Evolutionary conservation across 371 early-diverging fungal genomes (phyloP), one percentile per base, ranked within the genome.

Genomic region (Mucor plumbeus): DNA sequence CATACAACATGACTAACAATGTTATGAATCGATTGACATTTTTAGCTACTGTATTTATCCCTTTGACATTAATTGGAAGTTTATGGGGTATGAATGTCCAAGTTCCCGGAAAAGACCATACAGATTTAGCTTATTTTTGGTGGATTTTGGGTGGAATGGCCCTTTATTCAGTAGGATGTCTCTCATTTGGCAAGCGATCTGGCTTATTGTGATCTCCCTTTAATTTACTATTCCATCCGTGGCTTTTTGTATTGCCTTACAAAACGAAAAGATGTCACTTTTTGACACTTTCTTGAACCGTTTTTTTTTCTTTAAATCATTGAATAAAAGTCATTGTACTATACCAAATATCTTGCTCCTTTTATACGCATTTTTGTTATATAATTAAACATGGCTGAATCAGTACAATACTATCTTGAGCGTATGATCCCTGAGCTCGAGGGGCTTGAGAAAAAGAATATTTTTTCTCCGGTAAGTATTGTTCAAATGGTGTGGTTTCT

Each of bases 401-500:
- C 78, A 21, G 94, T 96, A 41, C 94, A 95, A 73, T 92, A 87
- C 78, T 89, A 91, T 65, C 88, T 97, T 71, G 98, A 97, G 87
- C 87, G 87, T 67, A 96, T 95, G 96, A 88, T 97, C 61, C 94
- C 94, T 38, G 97, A 95, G 85, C 87, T 97, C 65, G 88, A 95
- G 71, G 97, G 94, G 73, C 82, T 95, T 61, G 92, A 94, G 77
- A 82, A 87, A 36, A 86, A 89, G 61, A 87, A 89, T 15, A 75
- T 96, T 53, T 97, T 98, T 69, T 85, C 82, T 65, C 54, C 47
- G 7, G 67, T 66, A 47, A 39, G 54, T 41, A 1, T 9, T 36
- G 9, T 1, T 34, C n/a, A 14, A 7, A 35, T 36, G n/a, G 6
- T 2, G 2, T 17, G 14, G n/a, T 39, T 31, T 36, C 17, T 19